Percentiles rank a stretch among this genome's conserved stretches.
Evolutionary conservation across 2,329 filamentous ascomycete genomes (phyloP).

Genomic region (Cladosporium sp.): DNA sequence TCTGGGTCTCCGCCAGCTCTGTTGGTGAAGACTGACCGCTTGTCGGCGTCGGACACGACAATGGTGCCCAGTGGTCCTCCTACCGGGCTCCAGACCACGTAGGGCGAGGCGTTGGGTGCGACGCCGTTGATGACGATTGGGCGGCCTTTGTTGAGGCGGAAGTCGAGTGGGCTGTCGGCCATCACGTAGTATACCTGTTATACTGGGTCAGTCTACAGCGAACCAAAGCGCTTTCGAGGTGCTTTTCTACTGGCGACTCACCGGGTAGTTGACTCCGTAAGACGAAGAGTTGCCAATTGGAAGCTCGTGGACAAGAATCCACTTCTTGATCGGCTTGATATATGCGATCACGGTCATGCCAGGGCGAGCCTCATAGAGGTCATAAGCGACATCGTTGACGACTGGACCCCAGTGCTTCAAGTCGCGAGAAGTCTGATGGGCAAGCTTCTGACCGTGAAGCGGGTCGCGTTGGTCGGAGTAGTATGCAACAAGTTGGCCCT

Average conservation of each 20-base stretch:
- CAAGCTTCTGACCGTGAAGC: slow-evolving; percentile 63
- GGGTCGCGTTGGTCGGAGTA: slow-evolving; percentile 69
- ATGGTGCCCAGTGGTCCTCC: slow-evolving; percentile 48
- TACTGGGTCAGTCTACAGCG: not conserved
- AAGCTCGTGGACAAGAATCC: slow-evolving; percentile 13
- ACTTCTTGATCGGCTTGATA: slow-evolving; percentile 13
- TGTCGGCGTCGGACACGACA: slow-evolving; percentile 34
- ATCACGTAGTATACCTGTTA: slow-evolving; percentile 51
- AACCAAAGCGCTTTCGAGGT: not conserved
- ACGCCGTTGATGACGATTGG: slow-evolving; percentile 42
- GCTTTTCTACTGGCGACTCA: not conserved
- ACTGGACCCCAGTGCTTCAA: slow-evolving; percentile 56
- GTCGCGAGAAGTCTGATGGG: slow-evolving; percentile 60
- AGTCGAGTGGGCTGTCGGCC: slow-evolving; percentile 43
- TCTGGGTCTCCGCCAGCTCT: slow-evolving; percentile 9
- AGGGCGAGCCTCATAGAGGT: slow-evolving; percentile 59
- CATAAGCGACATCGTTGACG: slow-evolving; percentile 61
- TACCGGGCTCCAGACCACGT: slow-evolving; percentile 49
- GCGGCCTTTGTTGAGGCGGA: slow-evolving; percentile 38
- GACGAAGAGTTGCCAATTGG: slow-evolving; percentile 10
- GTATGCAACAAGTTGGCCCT: slow-evolving; percentile 61
- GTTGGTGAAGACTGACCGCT: slow-evolving; percentile 11
- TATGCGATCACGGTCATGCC: slow-evolving; percentile 60
- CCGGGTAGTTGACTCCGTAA: slow-evolving; percentile 8
- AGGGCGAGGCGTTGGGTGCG: slow-evolving; percentile 45